Base-by-base conservation (phyloP, 768 basidiomycete genomes). In the Scleroderma citrinum region DNA sequence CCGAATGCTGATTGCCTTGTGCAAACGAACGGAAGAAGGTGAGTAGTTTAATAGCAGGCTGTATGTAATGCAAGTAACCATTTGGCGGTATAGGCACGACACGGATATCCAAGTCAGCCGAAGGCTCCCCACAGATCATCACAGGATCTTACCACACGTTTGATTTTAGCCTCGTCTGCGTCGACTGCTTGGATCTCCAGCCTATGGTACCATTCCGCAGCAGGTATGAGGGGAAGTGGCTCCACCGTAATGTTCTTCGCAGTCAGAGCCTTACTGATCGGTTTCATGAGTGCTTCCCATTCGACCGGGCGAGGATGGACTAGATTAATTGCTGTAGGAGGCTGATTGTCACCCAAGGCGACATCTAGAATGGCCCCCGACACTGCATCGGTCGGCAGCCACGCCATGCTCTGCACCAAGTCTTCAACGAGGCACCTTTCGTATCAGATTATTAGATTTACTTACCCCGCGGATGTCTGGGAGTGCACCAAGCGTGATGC, bases 51-150 rank as follows among this genome's bases (percentile, higher is more conserved):
- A 68, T 64, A 17, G 67, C 66, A 44, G 67, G 70, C 69, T 40
- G 24, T 19, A 4, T 44, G 11, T 5, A 10, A 16, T 31, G 5
- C 26, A 29, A 29, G 26, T 29, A 8, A 8, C n/a, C 26, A 29
- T 29, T 29, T 8, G 8, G 26, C 8, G n/a, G n/a, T n/a, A n/a
- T n/a, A n/a, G n/a, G n/a, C n/a, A n/a, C n/a, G 7, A 3, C 23
- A 23, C n/a, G 41, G 45, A 43, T 26, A 46, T 29, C 34, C 30
- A 37, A 21, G 42, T 46, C 37, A 46, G 56, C 56, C 38, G 59
- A 45, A 77, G 59, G 16, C 69, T 66, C 11, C 76, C 77, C 71
- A 55, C 74, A 71, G 49, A 75, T 60, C 29, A 58, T 53, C 49
- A 49, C n/a, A n/a, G 48, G 38, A 30, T 61, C 70, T 47, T 43